Base-by-base conservation (phyloP, 2,329 filamentous ascomycete genomes). In the Nigrospora sphaerica region DNA sequence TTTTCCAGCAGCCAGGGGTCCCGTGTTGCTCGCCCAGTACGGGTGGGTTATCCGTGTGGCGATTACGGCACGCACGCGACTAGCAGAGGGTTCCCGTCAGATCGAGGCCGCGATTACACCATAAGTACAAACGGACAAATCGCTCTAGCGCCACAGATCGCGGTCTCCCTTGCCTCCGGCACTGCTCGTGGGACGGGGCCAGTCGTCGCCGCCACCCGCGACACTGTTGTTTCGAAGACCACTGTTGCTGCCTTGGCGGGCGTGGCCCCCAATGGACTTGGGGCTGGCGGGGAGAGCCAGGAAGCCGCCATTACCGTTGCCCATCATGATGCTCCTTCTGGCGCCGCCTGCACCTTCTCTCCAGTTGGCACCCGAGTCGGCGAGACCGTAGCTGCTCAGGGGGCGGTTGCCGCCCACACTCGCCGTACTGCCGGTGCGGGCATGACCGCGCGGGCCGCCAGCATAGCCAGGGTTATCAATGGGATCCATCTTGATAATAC, bases 311-410 rank as follows among this genome's bases (percentile, higher is more conserved):
- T 66, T 59, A 0, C 73, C 72, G 40, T 75, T 73, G 18, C 72
- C 74, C 36, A 80, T 63, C 53, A 81, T 68, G 46, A 80, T 64
- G 47, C 78, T 81, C 52, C 71, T 70, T 46, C 78, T 65, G 13
- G 75, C 73, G 7, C 75, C 76, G 3, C 58, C 62, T 7, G 72
- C 70, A 5, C 65, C 63, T 46, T 75, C 48, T 18, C 48, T 71
- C 74, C 77, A 80, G 5, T 72, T 73, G 3, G 69, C 67, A 3
- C 69, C 61, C 17, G 76, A 62, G 50, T 80, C 77, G 14, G 73
- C 68, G n/a, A 81, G 68, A 13, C 78, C 78, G 57, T 80, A 81
- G 56, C 72, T 76, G 61, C 77, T 81, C 46, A 73, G 62, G 32
- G 76, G 77, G 33, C 77, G 70, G 50, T 52, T 46, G 44, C 18